Evolutionary conservation across 176 grass and related monocot species (phyloP), one percentile per base, ranked within the genome.

Genomic region (Eragrostis curvula): DNA sequence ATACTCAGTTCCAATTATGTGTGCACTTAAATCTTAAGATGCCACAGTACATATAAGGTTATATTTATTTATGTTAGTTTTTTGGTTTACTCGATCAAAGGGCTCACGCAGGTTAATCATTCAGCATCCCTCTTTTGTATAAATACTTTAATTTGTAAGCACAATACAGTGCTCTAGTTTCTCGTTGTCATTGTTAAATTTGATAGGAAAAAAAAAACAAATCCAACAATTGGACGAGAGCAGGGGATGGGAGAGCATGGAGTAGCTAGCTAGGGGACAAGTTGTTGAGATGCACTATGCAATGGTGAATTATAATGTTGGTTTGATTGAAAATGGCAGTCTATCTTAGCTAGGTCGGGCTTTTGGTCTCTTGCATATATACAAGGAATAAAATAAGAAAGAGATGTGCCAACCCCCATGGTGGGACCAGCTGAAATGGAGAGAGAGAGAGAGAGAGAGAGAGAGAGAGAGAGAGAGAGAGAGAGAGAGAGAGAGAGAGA

Each of bases 351-450:
- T 78, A 70, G 73, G 21, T 49, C 27, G 46, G 57, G 8, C 67
- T 73, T 73, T 80, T 73, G 75, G 68, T 72, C 68, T 66, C 18
- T 72, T 86, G 68, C 76, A 73, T 80, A 12, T 42, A 71, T 20
- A 66, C 36, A 80, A 57, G 68, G 84, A 86, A 86, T 80, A 73
- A 80, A 80, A 80, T 47, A 80, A 66, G 68, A 74, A 85, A 86
- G 70, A 30, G 68, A 86, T 14, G 76, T 47, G 24, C 48, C 48
- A 74, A 86, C 84, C 23, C 36, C 58, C 58, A n/a, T 49, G 53
- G 58, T 42, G 52, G 70, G 85, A 28, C 70, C 57, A n/a, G 7
- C 8, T 25, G 28, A n/a, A 52, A 42, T 68, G 27, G 3, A 24
- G 21, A 79, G 29, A 68, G 6, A 14, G 12, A 50, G 17, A 23